phyloP scores from a whole-genome alignment of 2,329 filamentous ascomycete species.

The Cryoendolithus antarcticus region DNA sequence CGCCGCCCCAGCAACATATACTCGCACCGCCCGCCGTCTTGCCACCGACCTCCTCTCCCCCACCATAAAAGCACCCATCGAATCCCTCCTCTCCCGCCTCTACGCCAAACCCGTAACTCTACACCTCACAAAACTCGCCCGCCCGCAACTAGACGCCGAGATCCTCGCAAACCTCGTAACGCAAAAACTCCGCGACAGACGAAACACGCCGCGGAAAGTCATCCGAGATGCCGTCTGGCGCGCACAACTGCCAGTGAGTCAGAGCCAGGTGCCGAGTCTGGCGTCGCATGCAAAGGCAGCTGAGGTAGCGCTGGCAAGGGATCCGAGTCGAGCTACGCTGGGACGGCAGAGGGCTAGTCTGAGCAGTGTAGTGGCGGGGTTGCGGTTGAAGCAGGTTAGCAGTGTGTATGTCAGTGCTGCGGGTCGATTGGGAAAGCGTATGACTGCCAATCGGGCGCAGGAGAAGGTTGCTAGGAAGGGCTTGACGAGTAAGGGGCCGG shows the following conservation, averaged over 20 bases:
- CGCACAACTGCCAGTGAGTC: constrained; percentile 16
- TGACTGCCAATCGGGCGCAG: constrained; percentile 20
- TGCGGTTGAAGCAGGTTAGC: constrained; percentile 18
- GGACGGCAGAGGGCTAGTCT: constrained; percentile 13
- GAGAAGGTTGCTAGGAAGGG: constrained; percentile 19
- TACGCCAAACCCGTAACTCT: constrained; percentile 22
- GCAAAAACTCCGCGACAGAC: constrained; percentile 17
- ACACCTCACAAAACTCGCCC: constrained; percentile 15
- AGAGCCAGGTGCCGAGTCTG: constrained; percentile 10
- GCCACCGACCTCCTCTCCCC: constrained; percentile 9
- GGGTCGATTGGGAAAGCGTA: constrained; percentile 22
- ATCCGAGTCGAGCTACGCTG: constrained; percentile 7
- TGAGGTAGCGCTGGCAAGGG: constrained; percentile 6
- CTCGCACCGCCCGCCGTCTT: constrained; percentile 3
- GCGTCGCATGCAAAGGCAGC: constrained; percentile 8
- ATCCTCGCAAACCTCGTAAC: constrained; percentile 18
- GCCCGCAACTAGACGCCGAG: constrained; percentile 19
- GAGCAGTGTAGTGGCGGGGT: constrained; percentile 12
- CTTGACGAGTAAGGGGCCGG: constrained; percentile 16
- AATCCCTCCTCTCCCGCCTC: constrained; percentile 12
- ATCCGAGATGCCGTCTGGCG: constrained; percentile 21
- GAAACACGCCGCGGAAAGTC: constrained; percentile 16
- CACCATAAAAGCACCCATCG: constrained; percentile 8
- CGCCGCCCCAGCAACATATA: constrained; percentile 2
- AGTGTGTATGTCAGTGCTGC: constrained; percentile 18